Evolutionary conservation across 306 rosid genomes (phyloP), one percentile per base, ranked within the genome.

Genomic region (Vicia faba): DNA sequence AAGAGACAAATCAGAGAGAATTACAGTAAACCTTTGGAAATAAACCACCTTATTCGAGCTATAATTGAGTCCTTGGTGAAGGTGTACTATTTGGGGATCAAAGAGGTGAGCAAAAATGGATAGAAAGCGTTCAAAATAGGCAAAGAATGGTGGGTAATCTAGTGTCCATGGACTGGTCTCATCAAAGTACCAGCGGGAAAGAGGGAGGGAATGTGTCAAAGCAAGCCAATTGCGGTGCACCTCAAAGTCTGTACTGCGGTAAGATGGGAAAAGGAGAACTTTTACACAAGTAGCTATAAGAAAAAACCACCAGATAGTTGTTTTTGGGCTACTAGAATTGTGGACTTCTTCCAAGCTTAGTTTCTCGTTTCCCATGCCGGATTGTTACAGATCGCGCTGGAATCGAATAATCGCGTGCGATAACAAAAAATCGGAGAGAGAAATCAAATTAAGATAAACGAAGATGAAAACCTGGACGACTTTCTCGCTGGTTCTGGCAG

Each of bases 141-240:
- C 88, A 18, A 93, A 93, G 72, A 93, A 88, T 1, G 97, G 95
- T 0, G 98, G 98, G 57, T 88, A 93, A 62, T 93, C 98, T 26
- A 89, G 91, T 44, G 97, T 89, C 98, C 97, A 88, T 31, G 84
- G 89, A 78, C 98, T 93, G 40, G 95, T 86, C 76, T 89, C 88
- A 49, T 93, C 87, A 8, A 54, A 77, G 75, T 89, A 93, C 98
- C 98, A 93, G 46, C 66, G 86, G 0, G 96, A 82, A 64, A 89
- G 90, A 60, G 95, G 97, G 14, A 93, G 91, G 56, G 97, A 92
- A 75, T 90, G 88, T 3, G 98, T 88, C 26, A 85, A 35, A 50
- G 97, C 96, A 0, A 89, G 81, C 97, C 97, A 88, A 28, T 89
- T 84, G 57, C 96, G 92, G 19, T 89, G 98, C 66, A 89, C 98